Evolutionary conservation across 805 yeast genomes (phyloP).

Genomic region (Ogataea salicorniae): DNA sequence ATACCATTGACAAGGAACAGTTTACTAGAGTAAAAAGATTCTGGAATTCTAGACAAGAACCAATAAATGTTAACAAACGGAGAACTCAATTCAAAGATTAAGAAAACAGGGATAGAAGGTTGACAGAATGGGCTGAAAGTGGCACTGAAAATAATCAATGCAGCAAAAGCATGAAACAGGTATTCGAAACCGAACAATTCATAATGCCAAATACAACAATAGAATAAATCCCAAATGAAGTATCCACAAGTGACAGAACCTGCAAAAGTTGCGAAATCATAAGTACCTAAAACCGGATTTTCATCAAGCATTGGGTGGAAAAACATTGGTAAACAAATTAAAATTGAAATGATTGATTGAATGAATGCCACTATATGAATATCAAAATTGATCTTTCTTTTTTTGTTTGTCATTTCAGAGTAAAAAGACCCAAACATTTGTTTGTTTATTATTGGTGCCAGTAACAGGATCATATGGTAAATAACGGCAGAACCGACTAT

Average conservation of each 20-base stretch:
- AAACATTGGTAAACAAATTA: slow-evolving; percentile 59
- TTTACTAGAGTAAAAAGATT: slow-evolving; percentile 52
- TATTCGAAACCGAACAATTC: slow-evolving; percentile 76
- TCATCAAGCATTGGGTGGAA: slow-evolving; percentile 42
- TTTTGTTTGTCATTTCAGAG: slow-evolving; percentile 36
- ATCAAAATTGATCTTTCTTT: slow-evolving; percentile 69
- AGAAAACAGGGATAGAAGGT: slow-evolving; percentile 77
- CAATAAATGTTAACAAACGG: slow-evolving; percentile 95
- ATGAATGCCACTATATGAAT: slow-evolving; percentile 87
- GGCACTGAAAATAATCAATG: slow-evolving; percentile 64
- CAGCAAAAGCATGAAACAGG: slow-evolving; percentile 77
- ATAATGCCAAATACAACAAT: slow-evolving; percentile 57
- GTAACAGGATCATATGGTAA: slow-evolving; percentile 50
- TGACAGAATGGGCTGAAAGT: slow-evolving; percentile 70
- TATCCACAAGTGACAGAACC: slow-evolving; percentile 75
- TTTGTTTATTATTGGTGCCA: slow-evolving; percentile 49
- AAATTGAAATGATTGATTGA: slow-evolving; percentile 66
- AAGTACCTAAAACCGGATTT: slow-evolving; percentile 61
- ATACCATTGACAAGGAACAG: slow-evolving; percentile 66
- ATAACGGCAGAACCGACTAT: slow-evolving; percentile 52
- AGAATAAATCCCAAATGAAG: slow-evolving; percentile 82
- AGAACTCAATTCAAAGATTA: slow-evolving; percentile 82
- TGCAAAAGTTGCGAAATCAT: slow-evolving; percentile 73
- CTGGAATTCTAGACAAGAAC: slow-evolving; percentile 78
- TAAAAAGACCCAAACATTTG: slow-evolving; percentile 50